These are phyloP conservation scores for Phytopythium aichiense DNA, from an alignment of 352 stramenopile genomes.

Conservation along the genomic window DNA sequence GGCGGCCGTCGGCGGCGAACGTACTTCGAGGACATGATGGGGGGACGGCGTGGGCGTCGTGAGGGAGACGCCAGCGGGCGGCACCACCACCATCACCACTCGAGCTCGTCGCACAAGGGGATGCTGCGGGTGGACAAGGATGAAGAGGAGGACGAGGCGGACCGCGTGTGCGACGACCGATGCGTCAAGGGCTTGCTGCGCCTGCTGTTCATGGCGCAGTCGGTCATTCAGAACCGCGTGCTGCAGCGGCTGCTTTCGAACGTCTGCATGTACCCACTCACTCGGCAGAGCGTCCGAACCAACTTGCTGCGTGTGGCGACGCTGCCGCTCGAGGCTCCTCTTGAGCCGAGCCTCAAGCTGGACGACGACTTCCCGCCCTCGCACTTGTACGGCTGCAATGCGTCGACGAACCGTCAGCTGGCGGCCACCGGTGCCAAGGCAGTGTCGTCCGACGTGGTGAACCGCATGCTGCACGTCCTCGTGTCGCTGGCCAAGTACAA, in stretches of 20 bases:
- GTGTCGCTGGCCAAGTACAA: conserved; percentile 90
- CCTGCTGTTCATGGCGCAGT: conserved; percentile 79
- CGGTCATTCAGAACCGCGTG: conserved; percentile 76
- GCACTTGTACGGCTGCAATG: conserved; percentile 48
- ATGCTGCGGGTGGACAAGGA: conserved; percentile 73
- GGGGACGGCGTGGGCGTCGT: conserved; percentile 29
- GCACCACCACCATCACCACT: conserved; percentile 22
- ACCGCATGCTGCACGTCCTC: conserved; percentile 86
- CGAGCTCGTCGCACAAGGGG: conserved; percentile 27
- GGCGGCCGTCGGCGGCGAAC: conserved; percentile 31
- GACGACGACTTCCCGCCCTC: conserved; percentile 58
- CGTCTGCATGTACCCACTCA: conserved; percentile 76
- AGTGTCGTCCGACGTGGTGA: conserved; percentile 86
- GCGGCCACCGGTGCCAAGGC: conserved; percentile 9
- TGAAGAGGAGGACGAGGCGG: conserved; percentile 53
- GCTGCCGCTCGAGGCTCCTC: conserved; percentile 34
- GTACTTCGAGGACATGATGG: conserved; percentile 38
- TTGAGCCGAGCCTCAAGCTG: conserved; percentile 27
- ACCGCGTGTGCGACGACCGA: conserved; percentile 65
- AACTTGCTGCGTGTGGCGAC: conserved; percentile 68
- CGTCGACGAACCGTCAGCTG: conserved; percentile 11
- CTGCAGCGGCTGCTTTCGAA: conserved; percentile 78
- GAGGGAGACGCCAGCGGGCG: conserved; percentile 17
- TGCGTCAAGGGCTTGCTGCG: conserved; percentile 65
- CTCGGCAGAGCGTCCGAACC: conserved; percentile 47